Base-by-base conservation (phyloP, 2,329 filamentous ascomycete species). In the Dendryphion nanum region DNA sequence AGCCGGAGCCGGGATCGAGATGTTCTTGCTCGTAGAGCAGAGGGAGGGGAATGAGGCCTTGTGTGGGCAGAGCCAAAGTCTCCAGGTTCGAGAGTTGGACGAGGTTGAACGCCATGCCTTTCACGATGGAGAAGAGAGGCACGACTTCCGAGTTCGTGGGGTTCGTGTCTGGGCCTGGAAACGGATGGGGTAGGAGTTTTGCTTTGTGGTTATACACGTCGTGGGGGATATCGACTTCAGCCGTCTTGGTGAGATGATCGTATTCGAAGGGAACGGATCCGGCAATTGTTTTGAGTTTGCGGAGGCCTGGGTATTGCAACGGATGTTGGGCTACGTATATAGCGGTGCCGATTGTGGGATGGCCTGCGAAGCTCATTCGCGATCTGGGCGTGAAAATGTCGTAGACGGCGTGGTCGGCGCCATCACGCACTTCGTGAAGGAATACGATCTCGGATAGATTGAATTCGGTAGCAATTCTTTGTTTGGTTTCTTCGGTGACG, bases 51-150 rank as follows among this genome's bases (percentile, higher is more conserved):
- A 67, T 71, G n/a, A 90, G 69, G 1, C 42, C 46, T 6, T 39
- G 19, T 2, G 33, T 40, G 2, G 36, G 40, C 15, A 39, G 23
- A 2, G 30, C 53, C 2, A 59, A 40, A 8, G 76, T 71, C 13
- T 78, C 78, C 4, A 87, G 63, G 37, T 73, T 73, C 0, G 75
- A 66, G 18, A 91, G 69, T 42, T 75, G 64, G 10, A 83, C 70
- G 19, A 86, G 75, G 24, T 79, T 64, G 61, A 88, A 89, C 2
- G 78, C 78, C 81, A 89, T 84, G 35, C 85, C 86, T 30, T 78
- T 78, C 14, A 89, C 83, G 23, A 88, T 69, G 30, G 57, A 64
- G 2, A 69, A 61, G 4, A 68, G 40, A 6, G 60, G 59, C 4
- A 55, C 51, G 0, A 45, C 50, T 5, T 17, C 2, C 2, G 21